Conservation (phyloP, 352 stramenopile species). For the Phytopythium oedochilum region DNA sequence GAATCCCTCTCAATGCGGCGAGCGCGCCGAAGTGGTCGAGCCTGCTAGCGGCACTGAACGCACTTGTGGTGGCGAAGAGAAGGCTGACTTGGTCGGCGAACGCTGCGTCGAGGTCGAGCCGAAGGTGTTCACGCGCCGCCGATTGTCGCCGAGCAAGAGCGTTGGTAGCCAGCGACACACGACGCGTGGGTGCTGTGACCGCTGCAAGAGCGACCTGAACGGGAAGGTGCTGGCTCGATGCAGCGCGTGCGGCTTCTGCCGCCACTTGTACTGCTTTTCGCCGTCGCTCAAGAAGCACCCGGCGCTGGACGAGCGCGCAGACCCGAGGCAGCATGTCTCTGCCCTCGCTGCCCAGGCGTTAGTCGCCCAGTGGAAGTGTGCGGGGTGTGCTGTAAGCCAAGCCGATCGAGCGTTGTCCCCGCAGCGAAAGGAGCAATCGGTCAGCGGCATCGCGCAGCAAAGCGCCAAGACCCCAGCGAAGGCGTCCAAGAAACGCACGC, state of each 20-base stretch:
- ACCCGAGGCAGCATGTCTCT: not conserved
- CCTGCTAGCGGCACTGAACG: not conserved
- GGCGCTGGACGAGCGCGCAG: conserved; percentile 10
- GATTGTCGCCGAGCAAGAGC: not conserved
- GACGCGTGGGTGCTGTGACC: conserved; percentile 23
- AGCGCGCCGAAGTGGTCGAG: too few species aligned
- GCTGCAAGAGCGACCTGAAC: conserved; percentile 65
- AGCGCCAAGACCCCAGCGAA: not conserved
- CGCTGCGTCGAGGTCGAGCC: not conserved
- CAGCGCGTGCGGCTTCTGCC: conserved; percentile 37
- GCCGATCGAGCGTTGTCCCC: not conserved
- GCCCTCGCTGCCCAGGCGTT: not conserved
- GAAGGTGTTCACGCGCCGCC: not conserved
- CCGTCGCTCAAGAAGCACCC: conserved; percentile 61
- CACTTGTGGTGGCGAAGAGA: not conserved
- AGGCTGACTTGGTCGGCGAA: not conserved
- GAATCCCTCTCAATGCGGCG: too few species aligned
- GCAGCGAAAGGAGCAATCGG: not conserved
- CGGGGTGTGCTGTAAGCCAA: not conserved
- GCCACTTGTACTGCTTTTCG: conserved; percentile 67
- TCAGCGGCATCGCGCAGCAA: not conserved
- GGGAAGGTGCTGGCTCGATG: conserved; percentile 56
- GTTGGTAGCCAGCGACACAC: not conserved
- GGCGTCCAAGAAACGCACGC: not conserved
- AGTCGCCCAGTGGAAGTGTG: conserved; percentile 3